Evolutionary conservation across 306 rosid species (phyloP).

Genomic region (Lagenaria siceraria): DNA sequence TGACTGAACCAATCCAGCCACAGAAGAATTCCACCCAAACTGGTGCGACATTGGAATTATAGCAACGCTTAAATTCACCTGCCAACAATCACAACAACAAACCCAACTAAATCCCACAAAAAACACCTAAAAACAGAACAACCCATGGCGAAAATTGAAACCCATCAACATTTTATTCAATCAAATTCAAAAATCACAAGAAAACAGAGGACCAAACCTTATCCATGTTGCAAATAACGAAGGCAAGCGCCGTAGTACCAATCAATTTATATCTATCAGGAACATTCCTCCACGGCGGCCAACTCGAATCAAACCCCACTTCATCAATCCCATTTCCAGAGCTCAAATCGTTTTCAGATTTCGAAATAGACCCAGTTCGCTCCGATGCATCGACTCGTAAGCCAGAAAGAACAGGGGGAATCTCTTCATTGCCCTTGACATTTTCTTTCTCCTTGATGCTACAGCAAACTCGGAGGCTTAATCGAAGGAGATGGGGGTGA

Average conservation of each 20-base stretch:
- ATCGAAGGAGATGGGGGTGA: slow-evolving; percentile 17
- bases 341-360: slow-evolving; percentile 15
- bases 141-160: background rate
- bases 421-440: slow-evolving; percentile 18
- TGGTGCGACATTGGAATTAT: slow-evolving; percentile 94
- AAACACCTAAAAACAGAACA: background rate
- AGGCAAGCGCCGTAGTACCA: slow-evolving; percentile 81
- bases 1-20: slow-evolving; percentile 94
- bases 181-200: background rate
- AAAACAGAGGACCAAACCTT: slow-evolving; percentile 36
- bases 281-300: slow-evolving; percentile 93
- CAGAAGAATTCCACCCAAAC: slow-evolving; percentile 88
- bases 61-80: slow-evolving; percentile 96
- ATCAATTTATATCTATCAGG: slow-evolving; percentile 80
- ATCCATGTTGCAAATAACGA: slow-evolving; percentile 91
- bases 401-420: slow-evolving; percentile 25
- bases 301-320: slow-evolving; percentile 19
- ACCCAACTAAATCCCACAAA: background rate
- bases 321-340: slow-evolving; percentile 17
- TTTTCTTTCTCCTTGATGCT: slow-evolving; percentile 31
- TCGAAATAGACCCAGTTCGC: slow-evolving; percentile 13
- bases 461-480: slow-evolving; percentile 21
- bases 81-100: slow-evolving; percentile 13
- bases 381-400: slow-evolving; percentile 22
- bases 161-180: background rate